These are phyloP conservation scores for Kodamaea hsintzibuensis DNA, from an alignment of 805 yeast genomes.

Conservation along the genomic window DNA sequence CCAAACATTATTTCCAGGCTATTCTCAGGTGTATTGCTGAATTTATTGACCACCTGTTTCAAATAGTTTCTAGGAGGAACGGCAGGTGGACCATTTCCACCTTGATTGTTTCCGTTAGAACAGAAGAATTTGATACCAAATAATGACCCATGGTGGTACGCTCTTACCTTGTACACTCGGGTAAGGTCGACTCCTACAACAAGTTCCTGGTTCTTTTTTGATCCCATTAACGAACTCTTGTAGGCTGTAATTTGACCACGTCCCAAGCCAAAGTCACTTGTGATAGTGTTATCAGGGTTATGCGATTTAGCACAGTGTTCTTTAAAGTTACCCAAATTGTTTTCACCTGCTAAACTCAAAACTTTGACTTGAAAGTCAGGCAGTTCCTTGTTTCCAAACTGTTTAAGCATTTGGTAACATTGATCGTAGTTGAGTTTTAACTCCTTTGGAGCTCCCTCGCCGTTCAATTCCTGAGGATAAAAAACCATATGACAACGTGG, in stretches of 20 bases:
- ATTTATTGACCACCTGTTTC: conserved; percentile 3
- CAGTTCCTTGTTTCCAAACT: conserved; percentile 23
- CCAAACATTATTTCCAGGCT: conserved; percentile 43
- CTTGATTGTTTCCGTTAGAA: neutral
- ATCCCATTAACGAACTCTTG: conserved; percentile 39
- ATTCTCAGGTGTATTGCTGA: conserved; percentile 4
- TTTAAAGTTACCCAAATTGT: conserved; percentile 52
- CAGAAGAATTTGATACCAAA: conserved; percentile 72
- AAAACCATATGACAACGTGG: conserved; percentile 62
- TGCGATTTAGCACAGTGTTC: conserved; percentile 16
- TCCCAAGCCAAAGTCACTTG: conserved; percentile 44
- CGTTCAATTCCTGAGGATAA: conserved; percentile 55
- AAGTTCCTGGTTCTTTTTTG: conserved; percentile 17
- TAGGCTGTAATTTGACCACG: conserved; percentile 40
- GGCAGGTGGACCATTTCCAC: conserved; percentile 32
- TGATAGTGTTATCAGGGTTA: conserved; percentile 15
- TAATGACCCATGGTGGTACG: conserved; percentile 74
- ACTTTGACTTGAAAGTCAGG: conserved; percentile 52
- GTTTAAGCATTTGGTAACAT: conserved; percentile 33
- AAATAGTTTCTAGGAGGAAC: conserved; percentile 49
- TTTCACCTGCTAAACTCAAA: conserved; percentile 61
- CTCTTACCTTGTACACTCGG: conserved; percentile 52
- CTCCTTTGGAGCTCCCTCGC: conserved; percentile 59
- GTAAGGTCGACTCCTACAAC: conserved; percentile 36
- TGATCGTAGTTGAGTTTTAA: conserved; percentile 48